Conservation (phyloP, 192 early-diverging fungal genomes). For the Backusella westeae region DNA sequence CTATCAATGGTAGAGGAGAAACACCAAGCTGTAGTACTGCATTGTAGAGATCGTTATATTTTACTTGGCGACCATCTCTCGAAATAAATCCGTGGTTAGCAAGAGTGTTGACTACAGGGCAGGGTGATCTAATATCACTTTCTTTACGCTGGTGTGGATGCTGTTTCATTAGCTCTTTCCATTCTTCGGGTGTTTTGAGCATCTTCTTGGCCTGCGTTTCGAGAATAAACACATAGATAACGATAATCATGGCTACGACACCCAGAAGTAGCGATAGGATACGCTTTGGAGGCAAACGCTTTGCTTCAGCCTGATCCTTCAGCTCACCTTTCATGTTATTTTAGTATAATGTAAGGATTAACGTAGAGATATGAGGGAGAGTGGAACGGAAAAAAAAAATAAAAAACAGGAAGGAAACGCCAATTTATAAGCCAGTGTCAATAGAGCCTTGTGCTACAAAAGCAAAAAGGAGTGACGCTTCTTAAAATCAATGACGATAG, state of each 20-base stretch:
- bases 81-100: conserved; percentile 22
- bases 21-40: background rate
- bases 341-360: background rate
- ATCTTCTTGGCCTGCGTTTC: background rate
- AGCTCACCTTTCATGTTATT: background rate
- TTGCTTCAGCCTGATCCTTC: background rate
- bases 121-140: conserved; percentile 12
- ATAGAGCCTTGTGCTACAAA: background rate
- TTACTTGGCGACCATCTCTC: background rate
- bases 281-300: background rate
- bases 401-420: background rate
- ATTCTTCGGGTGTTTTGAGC: background rate
- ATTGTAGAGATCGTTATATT: conserved; percentile 1
- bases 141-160: background rate
- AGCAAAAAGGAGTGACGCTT: background rate
- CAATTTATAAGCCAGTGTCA: background rate
- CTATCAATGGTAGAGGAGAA: background rate
- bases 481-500: background rate
- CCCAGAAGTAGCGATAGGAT: background rate
- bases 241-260: background rate
- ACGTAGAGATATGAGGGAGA: background rate
- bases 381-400: background rate
- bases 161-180: conserved; percentile 8
- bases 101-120: conserved; percentile 20
- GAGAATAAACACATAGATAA: background rate